These are phyloP conservation scores for Eurotiales sp. DNA, from an alignment of 2,329 filamentous ascomycete species.

Conservation along the genomic window DNA sequence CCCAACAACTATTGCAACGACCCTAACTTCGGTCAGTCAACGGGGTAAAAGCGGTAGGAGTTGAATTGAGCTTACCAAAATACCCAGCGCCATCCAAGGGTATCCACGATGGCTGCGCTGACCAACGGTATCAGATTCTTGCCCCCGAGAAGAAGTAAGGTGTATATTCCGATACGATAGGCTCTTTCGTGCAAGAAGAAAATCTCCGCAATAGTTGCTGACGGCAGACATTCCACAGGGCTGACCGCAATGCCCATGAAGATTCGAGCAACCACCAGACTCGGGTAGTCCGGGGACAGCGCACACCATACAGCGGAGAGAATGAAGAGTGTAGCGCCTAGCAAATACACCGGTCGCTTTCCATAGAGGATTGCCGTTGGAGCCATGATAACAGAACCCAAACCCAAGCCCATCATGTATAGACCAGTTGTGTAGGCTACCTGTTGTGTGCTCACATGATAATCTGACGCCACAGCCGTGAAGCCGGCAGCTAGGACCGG, in stretches of 20 bases:
- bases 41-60: not conserved
- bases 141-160: conserved; percentile 77
- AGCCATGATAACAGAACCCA: conserved; percentile 79
- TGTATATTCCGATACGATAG: conserved; percentile 91
- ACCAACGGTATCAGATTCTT: conserved; percentile 88
- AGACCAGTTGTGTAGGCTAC: conserved; percentile 86
- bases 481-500: conserved; percentile 88
- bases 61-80: conserved; percentile 75
- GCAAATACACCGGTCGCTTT: conserved; percentile 85
- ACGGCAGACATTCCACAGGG: conserved; percentile 87
- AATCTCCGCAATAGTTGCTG: conserved; percentile 91
- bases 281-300: conserved; percentile 73
- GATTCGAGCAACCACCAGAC: conserved; percentile 74
- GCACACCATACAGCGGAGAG: conserved; percentile 79
- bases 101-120: conserved; percentile 77
- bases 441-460: conserved; percentile 62
- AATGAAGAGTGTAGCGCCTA: conserved; percentile 72
- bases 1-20: conserved; percentile 75
- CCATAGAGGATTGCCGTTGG: conserved; percentile 89
- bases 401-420: conserved; percentile 88
- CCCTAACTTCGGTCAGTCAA: conserved; percentile 48
- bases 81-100: conserved; percentile 80
- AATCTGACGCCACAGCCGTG: conserved; percentile 67
- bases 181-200: conserved; percentile 94
- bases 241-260: conserved; percentile 86